Evolutionary conservation across 495 filamentous ascomycete genomes (phyloP).

Genomic region (Daldinia loculata): DNA sequence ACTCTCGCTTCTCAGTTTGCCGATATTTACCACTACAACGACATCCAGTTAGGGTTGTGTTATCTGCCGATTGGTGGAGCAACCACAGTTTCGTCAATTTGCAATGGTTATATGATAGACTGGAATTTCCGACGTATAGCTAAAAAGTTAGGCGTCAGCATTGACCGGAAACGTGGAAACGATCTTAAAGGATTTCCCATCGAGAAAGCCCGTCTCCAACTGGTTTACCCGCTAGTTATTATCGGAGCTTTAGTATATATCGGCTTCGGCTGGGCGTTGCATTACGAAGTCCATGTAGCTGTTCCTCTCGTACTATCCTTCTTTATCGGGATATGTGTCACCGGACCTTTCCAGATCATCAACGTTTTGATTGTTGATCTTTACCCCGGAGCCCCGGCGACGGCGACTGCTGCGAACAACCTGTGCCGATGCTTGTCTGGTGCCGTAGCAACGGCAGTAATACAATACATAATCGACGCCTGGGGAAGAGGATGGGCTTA

Average conservation of each 20-base stretch:
- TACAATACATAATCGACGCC: conserved; percentile 52
- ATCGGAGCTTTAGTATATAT: conserved; percentile 55
- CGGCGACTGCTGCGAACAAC: conserved; percentile 60
- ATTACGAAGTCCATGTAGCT: conserved; percentile 54
- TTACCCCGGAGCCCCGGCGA: conserved; percentile 56
- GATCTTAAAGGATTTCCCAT: conserved; percentile 68
- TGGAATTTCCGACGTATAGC: conserved; percentile 65
- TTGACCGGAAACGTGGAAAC: conserved; percentile 61
- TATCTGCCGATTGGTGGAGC: conserved; percentile 71
- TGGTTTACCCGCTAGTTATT: conserved; percentile 58
- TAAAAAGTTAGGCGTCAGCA: conserved; percentile 54
- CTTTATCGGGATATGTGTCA: conserved; percentile 61
- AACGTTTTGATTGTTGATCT: conserved; percentile 59
- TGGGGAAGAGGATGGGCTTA: conserved; percentile 60
- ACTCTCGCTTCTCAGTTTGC: conserved; percentile 68
- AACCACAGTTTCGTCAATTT: conserved; percentile 71
- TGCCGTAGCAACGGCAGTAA: conserved; percentile 54
- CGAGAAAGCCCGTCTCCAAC: conserved; percentile 67
- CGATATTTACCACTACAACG: conserved; percentile 69
- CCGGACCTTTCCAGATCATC: conserved; percentile 61
- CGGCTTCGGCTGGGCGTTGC: conserved; percentile 67
- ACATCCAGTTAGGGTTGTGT: conserved; percentile 72
- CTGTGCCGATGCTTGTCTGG: conserved; percentile 56
- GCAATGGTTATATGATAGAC: conserved; percentile 68
- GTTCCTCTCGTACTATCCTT: conserved; percentile 65